Conservation (phyloP, 2,329 filamentous ascomycete genomes). For the Periconia sp. region DNA sequence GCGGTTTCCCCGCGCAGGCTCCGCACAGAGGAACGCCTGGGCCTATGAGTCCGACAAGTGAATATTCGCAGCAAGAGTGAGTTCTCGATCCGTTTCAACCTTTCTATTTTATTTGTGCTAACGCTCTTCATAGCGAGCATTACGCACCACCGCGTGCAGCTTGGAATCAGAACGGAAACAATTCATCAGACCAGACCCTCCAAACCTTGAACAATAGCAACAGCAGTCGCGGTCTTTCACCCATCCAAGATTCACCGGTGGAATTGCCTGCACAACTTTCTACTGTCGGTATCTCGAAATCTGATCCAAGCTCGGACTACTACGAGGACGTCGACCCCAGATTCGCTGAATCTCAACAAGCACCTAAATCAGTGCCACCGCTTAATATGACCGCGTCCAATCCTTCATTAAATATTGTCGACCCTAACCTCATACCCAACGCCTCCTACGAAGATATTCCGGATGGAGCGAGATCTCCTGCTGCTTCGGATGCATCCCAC, state of each 20-base stretch:
- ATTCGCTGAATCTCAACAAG: constrained; percentile 62
- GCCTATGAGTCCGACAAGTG: constrained; percentile 62
- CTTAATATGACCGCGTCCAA: constrained; percentile 27
- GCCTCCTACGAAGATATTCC: constrained; percentile 66
- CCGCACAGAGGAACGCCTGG: constrained; percentile 29
- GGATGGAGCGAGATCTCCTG: constrained; percentile 67
- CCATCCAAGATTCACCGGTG: constrained; percentile 43
- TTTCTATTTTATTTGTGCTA: constrained; percentile 17
- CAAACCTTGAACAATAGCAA: constrained; percentile 24
- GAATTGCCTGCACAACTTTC: constrained; percentile 36
- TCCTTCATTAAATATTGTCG: constrained; percentile 25
- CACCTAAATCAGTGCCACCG: constrained; percentile 31
- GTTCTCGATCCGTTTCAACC: constrained; percentile 27
- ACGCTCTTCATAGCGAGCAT: constrained; percentile 27
- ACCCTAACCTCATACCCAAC: constrained; percentile 43
- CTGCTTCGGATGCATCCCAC: constrained; percentile 74
- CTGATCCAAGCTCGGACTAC: constrained; percentile 59
- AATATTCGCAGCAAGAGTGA: constrained; percentile 75
- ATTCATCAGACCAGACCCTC: constrained; percentile 27
- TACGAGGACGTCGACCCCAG: constrained; percentile 93
- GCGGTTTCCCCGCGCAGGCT: constrained; percentile 30
- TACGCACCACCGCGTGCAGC: constrained; percentile 52
- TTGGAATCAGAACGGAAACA: constrained; percentile 41
- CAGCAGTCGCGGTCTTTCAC: constrained; percentile 39
- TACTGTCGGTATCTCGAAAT: constrained; percentile 23